Evolutionary conservation across 441 rosid genomes (phyloP).

Genomic region (Cnidoscolus chayamansa): DNA sequence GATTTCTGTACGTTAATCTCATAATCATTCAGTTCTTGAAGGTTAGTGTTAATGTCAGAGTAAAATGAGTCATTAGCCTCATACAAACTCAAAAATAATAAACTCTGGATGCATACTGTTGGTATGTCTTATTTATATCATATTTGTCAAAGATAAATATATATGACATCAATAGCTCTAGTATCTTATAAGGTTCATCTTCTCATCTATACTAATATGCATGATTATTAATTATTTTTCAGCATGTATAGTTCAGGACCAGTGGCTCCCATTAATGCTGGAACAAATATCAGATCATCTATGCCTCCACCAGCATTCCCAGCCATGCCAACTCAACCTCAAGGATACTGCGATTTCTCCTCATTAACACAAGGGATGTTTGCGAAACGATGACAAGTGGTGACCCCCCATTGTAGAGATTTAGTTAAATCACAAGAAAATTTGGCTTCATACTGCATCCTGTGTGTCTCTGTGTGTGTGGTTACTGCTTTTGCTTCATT

Average conservation of each 20-base stretch:
- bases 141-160: background rate
- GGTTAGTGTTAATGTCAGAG: no score
- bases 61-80: background rate
- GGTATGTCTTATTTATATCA: background rate
- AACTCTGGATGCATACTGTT: background rate
- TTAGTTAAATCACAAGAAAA: slow-evolving; percentile 7
- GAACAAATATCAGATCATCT: slow-evolving; percentile 19
- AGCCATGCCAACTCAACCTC: slow-evolving; percentile 31
- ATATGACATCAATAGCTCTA: background rate
- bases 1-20: no score
- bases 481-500: slow-evolving; percentile 1
- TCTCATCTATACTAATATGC: background rate
- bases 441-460: background rate
- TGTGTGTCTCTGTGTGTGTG: background rate
- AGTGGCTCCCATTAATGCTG: slow-evolving; percentile 33
- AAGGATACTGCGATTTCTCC: slow-evolving; percentile 46
- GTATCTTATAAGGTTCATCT: background rate
- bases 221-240: slow-evolving; percentile 18
- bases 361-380: slow-evolving; percentile 47
- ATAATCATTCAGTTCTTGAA: no score
- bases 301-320: slow-evolving; percentile 28
- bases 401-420: background rate
- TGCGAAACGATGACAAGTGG: slow-evolving; percentile 30
- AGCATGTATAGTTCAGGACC: slow-evolving; percentile 32
- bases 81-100: background rate